Percentiles rank a stretch among this genome's conserved stretches.
These are phyloP conservation scores for Mortierella sp. DNA, from an alignment of 371 early-diverging fungal genomes.

Conservation along the genomic window DNA sequence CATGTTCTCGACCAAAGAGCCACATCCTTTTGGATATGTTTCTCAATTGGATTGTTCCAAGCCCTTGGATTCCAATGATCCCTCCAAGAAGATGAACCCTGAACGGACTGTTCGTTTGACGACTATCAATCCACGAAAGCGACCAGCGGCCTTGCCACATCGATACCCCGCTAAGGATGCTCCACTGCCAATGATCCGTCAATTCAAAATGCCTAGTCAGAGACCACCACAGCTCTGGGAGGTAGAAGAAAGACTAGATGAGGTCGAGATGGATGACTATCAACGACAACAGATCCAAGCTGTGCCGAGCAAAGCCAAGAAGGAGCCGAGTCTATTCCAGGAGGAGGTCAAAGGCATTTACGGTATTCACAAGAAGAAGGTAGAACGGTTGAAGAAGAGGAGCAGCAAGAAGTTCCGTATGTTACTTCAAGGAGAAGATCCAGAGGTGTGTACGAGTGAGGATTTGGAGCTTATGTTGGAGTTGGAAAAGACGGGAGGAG, in stretches of 20 bases:
- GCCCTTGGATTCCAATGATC: not conserved
- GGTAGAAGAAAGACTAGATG: not conserved
- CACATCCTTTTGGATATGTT: not conserved
- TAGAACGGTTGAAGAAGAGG: slow-evolving; percentile 4
- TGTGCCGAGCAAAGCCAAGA: not conserved
- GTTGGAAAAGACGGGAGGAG: too few relatives aligned
- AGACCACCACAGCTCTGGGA: slow-evolving; percentile 32
- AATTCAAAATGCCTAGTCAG: slow-evolving; percentile 28
- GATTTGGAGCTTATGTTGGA: too few relatives aligned
- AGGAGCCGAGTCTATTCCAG: not conserved
- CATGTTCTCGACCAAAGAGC: not conserved
- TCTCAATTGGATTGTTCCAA: not conserved
- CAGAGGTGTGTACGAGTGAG: too few relatives aligned
- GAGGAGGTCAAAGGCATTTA: too few relatives aligned
- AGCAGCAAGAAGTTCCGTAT: not conserved
- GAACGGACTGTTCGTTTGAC: not conserved
- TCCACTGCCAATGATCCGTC: slow-evolving; percentile 3
- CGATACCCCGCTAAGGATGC: slow-evolving; percentile 4
- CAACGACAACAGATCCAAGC: slow-evolving; percentile 26
- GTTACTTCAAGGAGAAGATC: too few relatives aligned
- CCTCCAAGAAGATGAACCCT: not conserved
- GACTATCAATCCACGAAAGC: not conserved
- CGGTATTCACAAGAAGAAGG: too few relatives aligned
- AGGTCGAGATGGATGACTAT: slow-evolving; percentile 16
- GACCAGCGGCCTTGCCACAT: slow-evolving; percentile 11